Evolutionary conservation across 2,329 filamentous ascomycete genomes (phyloP).

Genomic region (Daldinia sp.): DNA sequence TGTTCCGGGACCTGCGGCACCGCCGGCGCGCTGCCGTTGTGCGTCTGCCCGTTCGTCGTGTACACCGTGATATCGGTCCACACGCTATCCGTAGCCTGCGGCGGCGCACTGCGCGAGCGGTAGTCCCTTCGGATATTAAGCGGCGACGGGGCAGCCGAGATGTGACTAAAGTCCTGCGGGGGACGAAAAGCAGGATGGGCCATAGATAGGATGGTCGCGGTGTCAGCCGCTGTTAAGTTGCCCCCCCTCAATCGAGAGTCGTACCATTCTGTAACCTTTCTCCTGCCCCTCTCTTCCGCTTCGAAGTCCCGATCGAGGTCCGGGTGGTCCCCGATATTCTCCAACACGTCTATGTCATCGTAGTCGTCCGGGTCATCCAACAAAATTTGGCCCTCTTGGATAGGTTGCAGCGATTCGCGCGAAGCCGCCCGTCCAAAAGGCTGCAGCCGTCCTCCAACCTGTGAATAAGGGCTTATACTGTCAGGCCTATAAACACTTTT

Average conservation of each 20-base stretch:
- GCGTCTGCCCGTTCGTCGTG: constrained; percentile 7
- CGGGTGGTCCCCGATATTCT: constrained; percentile 15
- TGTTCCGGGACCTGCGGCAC: constrained; percentile 36
- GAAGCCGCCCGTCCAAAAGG: too few species aligned
- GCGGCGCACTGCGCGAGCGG: not conserved
- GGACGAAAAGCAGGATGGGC: constrained; percentile 42
- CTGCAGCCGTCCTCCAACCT: constrained; percentile 5
- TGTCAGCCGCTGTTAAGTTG: constrained; percentile 21
- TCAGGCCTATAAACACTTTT: constrained; percentile 43
- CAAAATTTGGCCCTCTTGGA: not conserved
- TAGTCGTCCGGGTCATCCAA: constrained; percentile 1
- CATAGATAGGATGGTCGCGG: constrained; percentile 35
- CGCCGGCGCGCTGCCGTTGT: constrained; percentile 31
- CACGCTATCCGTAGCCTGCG: not conserved
- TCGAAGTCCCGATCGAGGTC: constrained; percentile 27
- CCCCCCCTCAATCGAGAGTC: constrained; percentile 2
- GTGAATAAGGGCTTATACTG: constrained; percentile 35
- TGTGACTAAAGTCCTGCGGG: constrained; percentile 7
- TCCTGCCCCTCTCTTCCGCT: constrained; percentile 33
- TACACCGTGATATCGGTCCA: constrained; percentile 42
- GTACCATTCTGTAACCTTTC: constrained; percentile 41
- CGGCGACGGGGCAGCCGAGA: constrained; percentile 35
- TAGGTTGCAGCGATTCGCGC: constrained; percentile 9
- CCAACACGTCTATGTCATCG: constrained; percentile 21
- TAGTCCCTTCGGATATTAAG: constrained; percentile 31